A percentile compares a stretch with the other conserved stretches of the same genome.
phyloP scores from a whole-genome alignment of 352 stramenopile genomes.

The Phytophthora agathidicida region DNA sequence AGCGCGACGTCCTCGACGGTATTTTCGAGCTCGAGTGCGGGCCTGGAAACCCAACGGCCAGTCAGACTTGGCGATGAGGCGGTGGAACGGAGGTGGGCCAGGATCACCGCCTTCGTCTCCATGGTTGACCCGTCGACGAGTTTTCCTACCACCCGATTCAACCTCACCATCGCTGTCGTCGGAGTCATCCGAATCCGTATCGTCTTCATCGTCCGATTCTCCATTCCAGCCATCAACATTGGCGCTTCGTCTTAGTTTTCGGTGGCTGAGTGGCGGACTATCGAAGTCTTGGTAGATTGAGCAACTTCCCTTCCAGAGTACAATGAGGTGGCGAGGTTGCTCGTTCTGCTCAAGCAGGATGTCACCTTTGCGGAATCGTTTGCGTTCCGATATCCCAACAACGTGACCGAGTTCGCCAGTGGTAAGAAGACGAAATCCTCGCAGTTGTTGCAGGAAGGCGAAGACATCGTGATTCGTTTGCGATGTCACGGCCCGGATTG shows the following conservation, averaged over 20 bases:
- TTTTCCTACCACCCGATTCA: conserved; percentile 1
- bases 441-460: conserved; percentile 69
- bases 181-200: conserved; percentile 9
- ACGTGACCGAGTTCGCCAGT: conserved; percentile 72
- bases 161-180: conserved; percentile 3
- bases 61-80: conserved; percentile 55
- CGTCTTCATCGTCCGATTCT: conserved; percentile 10
- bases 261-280: conserved; percentile 42
- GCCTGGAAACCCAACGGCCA: conserved; percentile 73
- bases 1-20: conserved; percentile 50
- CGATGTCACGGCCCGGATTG: conserved; percentile 61
- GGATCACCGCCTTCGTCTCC: conserved; percentile 24
- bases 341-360: conserved; percentile 71
- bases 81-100: conserved; percentile 58
- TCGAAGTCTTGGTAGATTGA: conserved; percentile 72
- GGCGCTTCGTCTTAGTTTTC: conserved; percentile 16
- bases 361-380: conserved; percentile 71
- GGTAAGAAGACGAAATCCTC: conserved; percentile 62
- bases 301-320: conserved; percentile 74
- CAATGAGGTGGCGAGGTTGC: conserved; percentile 49
- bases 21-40: conserved; percentile 53
- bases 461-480: conserved; percentile 72
- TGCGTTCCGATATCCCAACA: conserved; percentile 75
- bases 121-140: neutral
- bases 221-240: conserved; percentile 25